A percentile compares a stretch with the other conserved stretches of the same genome.
Evolutionary conservation across 352 stramenopile genomes (phyloP).

Genomic region (Pythium phragmitis): DNA sequence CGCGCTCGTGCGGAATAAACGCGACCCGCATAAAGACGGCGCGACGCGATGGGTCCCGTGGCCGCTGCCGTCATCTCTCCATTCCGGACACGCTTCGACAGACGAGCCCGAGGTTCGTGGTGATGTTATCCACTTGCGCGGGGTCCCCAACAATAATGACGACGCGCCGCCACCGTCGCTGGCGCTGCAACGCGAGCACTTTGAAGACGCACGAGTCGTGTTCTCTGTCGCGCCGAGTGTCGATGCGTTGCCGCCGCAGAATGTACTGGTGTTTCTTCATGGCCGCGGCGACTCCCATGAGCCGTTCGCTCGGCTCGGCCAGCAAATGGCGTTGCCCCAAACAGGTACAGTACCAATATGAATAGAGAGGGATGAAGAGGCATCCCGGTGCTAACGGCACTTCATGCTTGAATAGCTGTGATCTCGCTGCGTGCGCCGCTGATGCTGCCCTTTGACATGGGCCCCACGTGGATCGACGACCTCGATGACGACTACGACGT

Average conservation of each 20-base stretch:
- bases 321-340: constrained; percentile 59
- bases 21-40: neutral
- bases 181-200: constrained; percentile 9
- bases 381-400: neutral
- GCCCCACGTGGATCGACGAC: constrained; percentile 54
- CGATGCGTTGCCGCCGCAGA: constrained; percentile 36
- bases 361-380: neutral
- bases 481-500: constrained; percentile 49
- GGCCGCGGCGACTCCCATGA: constrained; percentile 56
- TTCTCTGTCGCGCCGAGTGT: constrained; percentile 31
- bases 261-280: constrained; percentile 62
- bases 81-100: neutral
- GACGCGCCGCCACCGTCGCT: constrained; percentile 9
- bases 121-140: constrained; percentile 10
- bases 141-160: neutral
- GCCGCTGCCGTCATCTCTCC: neutral
- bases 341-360: constrained; percentile 36
- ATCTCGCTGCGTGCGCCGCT: constrained; percentile 52
- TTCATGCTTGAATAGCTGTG: constrained; percentile 4
- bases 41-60: constrained; percentile 34
- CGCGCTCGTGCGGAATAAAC: constrained; percentile 25
- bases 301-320: constrained; percentile 47
- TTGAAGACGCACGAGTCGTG: constrained; percentile 1
- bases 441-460: constrained; percentile 56
- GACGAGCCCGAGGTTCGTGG: neutral